Conservation (phyloP, 2,329 filamentous ascomycete genomes). For the Sphaerulina vaccinii region DNA sequence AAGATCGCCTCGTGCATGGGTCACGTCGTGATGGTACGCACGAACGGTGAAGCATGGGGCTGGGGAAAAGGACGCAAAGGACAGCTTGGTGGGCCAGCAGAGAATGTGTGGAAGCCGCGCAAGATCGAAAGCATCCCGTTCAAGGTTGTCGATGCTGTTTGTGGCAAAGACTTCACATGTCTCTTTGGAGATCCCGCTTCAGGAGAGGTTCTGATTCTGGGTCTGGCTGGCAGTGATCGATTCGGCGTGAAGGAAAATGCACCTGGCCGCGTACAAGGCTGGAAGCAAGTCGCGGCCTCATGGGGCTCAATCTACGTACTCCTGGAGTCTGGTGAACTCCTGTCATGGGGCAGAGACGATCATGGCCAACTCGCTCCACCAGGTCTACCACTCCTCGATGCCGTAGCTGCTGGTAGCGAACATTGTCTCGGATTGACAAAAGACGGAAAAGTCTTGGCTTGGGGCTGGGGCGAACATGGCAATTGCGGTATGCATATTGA, state of each 20-base stretch:
- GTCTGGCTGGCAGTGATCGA: conserved; percentile 72
- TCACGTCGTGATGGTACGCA: conserved; percentile 72
- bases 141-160: conserved; percentile 64
- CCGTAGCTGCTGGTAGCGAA: conserved; percentile 83
- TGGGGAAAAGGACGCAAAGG: conserved; percentile 89
- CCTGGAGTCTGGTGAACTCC: conserved; percentile 57
- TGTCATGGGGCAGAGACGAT: conserved; percentile 80
- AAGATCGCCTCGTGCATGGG: conserved; percentile 72
- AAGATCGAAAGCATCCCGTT: conserved; percentile 62
- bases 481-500: conserved; percentile 76
- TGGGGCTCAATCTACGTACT: conserved; percentile 82
- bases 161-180: conserved; percentile 83
- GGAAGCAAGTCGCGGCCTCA: conserved; percentile 70
- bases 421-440: conserved; percentile 74
- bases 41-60: conserved; percentile 74
- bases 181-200: conserved; percentile 55
- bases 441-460: conserved; percentile 67
- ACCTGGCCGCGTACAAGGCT: conserved; percentile 55
- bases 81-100: conserved; percentile 66
- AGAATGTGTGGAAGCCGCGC: conserved; percentile 58
- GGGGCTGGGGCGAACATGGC: conserved; percentile 98
- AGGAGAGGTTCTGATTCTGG: conserved; percentile 67
- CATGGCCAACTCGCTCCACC: conserved; percentile 74
- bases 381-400: conserved; percentile 57
- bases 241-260: conserved; percentile 47